phyloP scores from a whole-genome alignment of 345 rosid genomes.

The Salix viminalis region DNA sequence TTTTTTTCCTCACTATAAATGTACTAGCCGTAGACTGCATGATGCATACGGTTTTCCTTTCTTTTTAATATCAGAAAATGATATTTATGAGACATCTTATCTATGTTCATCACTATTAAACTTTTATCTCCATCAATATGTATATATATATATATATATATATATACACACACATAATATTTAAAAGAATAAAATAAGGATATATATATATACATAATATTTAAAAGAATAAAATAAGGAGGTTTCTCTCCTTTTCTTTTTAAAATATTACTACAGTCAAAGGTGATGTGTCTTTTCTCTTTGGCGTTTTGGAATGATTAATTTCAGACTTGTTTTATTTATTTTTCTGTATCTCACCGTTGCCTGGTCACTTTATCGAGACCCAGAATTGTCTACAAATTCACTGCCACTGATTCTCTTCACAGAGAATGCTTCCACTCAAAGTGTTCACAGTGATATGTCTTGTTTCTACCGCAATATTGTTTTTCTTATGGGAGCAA shows the following conservation, averaged over 20 bases:
- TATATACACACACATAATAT: too few species aligned
- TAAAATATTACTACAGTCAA: not conserved
- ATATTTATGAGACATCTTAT: too few species aligned
- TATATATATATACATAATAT: too few species aligned
- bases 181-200: too few species aligned
- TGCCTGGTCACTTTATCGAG: not conserved
- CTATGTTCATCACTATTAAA: too few species aligned
- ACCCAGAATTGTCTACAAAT: not conserved
- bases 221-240: too few species aligned
- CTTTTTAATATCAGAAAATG: too few species aligned
- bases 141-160: too few species aligned
- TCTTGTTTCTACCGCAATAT: not conserved
- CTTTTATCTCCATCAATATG: too few species aligned
- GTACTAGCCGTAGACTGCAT: too few species aligned
- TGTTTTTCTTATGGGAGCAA: conserved; percentile 4
- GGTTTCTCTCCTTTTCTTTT: not conserved
- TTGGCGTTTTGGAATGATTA: not conserved
- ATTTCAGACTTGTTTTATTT: not conserved
- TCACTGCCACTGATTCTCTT: not conserved
- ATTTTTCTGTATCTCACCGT: not conserved
- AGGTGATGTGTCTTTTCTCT: not conserved
- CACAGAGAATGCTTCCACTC: not conserved
- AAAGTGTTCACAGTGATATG: not conserved
- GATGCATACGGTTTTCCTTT: too few species aligned
- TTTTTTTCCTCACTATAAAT: too few species aligned